Conservation (phyloP, 169 alveolate species). For the Neospora caninum region DNA sequence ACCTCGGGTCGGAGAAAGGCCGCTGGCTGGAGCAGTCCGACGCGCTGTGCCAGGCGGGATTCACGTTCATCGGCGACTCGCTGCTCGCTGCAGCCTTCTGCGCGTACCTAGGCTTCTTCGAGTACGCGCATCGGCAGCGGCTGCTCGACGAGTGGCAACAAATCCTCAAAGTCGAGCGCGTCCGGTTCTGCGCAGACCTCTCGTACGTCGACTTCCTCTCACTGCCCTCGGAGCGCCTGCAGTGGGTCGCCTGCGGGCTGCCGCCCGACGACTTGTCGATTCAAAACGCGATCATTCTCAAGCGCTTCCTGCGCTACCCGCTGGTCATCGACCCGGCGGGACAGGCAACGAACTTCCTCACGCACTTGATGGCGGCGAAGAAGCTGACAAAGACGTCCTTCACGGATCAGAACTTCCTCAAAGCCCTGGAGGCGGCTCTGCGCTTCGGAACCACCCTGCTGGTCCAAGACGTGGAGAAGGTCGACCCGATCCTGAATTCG, state of each 20-base stretch:
- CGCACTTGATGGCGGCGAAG: slow-evolving; percentile 84
- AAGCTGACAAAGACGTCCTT: slow-evolving; percentile 89
- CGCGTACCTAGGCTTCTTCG: slow-evolving; percentile 95
- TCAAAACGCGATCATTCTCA: slow-evolving; percentile 95
- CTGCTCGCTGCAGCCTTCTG: slow-evolving; percentile 95
- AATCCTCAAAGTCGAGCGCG: slow-evolving; percentile 42
- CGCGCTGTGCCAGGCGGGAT: slow-evolving; percentile 55
- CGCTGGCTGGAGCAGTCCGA: slow-evolving; percentile 68
- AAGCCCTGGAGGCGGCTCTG: slow-evolving; percentile 92
- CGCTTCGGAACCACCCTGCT: slow-evolving; percentile 96
- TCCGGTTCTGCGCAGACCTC: slow-evolving; percentile 82
- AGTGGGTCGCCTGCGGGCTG: slow-evolving; percentile 90
- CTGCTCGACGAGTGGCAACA: slow-evolving; percentile 61
- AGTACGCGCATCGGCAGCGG: slow-evolving; percentile 77
- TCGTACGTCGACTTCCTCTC: slow-evolving; percentile 94
- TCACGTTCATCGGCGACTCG: slow-evolving; percentile 93
- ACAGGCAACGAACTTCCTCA: slow-evolving; percentile 85
- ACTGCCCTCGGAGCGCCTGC: slow-evolving; percentile 93
- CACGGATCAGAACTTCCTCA: slow-evolving; percentile 88
- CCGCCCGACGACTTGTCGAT: slow-evolving; percentile 97
- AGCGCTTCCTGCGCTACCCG: slow-evolving; percentile 91
- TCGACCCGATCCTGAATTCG: slow-evolving; percentile 91
- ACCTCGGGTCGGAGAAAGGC: slow-evolving; percentile 73
- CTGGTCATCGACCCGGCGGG: slow-evolving; percentile 97
- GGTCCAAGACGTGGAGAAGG: slow-evolving; percentile 94